phyloP scores from a whole-genome alignment of 2,329 filamentous ascomycete genomes.

The Davidsoniella australis region DNA sequence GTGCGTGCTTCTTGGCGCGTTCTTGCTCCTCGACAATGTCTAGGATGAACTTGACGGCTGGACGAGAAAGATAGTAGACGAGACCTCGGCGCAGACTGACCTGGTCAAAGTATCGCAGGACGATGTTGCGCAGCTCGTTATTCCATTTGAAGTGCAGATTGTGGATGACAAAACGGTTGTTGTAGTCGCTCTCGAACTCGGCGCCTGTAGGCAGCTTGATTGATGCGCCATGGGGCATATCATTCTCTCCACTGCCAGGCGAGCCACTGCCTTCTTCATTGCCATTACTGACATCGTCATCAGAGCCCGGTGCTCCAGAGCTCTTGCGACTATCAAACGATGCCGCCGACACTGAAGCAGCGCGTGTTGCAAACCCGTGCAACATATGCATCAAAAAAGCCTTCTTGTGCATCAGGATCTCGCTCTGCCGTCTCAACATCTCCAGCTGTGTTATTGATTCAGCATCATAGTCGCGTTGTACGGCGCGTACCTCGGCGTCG shows the following conservation, averaged over 20 bases:
- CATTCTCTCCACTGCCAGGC: constrained; percentile 17
- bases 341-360: constrained; percentile 2
- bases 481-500: constrained; percentile 55
- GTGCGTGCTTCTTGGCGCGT: constrained; percentile 39
- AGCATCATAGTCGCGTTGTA: constrained; percentile 32
- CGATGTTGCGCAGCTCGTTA: constrained; percentile 86
- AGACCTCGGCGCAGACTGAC: constrained; percentile 91
- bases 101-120: constrained; percentile 92
- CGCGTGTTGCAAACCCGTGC: constrained; percentile 5
- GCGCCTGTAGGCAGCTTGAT: constrained; percentile 53
- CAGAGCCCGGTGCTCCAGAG: not conserved
- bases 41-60: constrained; percentile 92
- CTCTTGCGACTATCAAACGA: not conserved
- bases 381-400: constrained; percentile 42
- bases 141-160: constrained; percentile 98
- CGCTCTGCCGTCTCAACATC: constrained; percentile 36
- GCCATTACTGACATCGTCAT: too few relatives aligned
- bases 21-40: constrained; percentile 93
- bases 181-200: constrained; percentile 87
- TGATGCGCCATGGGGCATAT: constrained; percentile 36
- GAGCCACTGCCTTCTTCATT: not conserved
- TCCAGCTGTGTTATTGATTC: constrained; percentile 42
- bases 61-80: constrained; percentile 90
- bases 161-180: constrained; percentile 95
- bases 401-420: constrained; percentile 40